A percentile compares a stretch with the other conserved stretches of the same genome.
These are phyloP conservation scores for Olyra latifolia DNA, from an alignment of 176 grass and related monocot genomes.

Conservation along the genomic window DNA sequence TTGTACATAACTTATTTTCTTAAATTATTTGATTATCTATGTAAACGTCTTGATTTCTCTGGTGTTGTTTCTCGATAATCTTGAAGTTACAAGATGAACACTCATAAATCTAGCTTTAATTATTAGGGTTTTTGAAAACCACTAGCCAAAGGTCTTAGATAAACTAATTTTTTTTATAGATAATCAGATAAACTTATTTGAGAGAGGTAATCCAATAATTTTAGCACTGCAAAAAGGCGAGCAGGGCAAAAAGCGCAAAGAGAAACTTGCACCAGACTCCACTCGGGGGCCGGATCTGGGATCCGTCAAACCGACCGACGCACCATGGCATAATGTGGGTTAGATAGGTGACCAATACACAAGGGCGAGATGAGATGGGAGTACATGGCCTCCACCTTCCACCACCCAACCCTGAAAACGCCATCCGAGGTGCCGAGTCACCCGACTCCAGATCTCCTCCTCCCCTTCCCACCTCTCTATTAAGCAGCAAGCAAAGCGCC, in stretches of 20 bases:
- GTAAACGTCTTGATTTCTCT: no score
- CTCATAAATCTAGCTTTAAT: no score
- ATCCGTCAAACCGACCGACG: slow-evolving; percentile 50
- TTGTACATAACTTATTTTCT: no score
- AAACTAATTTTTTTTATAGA: no score
- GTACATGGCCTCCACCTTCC: slow-evolving; percentile 32
- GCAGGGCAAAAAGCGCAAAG: slow-evolving; percentile 7
- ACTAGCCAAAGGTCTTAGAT: no score
- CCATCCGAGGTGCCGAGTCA: slow-evolving; percentile 19
- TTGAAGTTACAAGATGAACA: no score
- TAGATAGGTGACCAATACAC: slow-evolving; percentile 39
- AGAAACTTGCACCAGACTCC: slow-evolving; percentile 47
- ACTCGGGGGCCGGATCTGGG: not conserved
- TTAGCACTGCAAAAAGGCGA: no score
- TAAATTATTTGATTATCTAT: no score
- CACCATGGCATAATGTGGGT: slow-evolving; percentile 38
- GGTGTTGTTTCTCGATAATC: no score
- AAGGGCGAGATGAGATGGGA: not conserved
- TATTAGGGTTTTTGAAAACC: no score
- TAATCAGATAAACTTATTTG: no score
- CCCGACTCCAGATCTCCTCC: slow-evolving; percentile 23
- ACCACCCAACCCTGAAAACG: slow-evolving; percentile 35
- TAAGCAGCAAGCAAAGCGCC: slow-evolving; percentile 50
- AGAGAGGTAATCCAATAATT: no score
- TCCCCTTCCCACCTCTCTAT: slow-evolving; percentile 13